Evolutionary conservation across 2,329 filamentous ascomycete genomes (phyloP).

Genomic region (Nothomitra cinnamomea): DNA sequence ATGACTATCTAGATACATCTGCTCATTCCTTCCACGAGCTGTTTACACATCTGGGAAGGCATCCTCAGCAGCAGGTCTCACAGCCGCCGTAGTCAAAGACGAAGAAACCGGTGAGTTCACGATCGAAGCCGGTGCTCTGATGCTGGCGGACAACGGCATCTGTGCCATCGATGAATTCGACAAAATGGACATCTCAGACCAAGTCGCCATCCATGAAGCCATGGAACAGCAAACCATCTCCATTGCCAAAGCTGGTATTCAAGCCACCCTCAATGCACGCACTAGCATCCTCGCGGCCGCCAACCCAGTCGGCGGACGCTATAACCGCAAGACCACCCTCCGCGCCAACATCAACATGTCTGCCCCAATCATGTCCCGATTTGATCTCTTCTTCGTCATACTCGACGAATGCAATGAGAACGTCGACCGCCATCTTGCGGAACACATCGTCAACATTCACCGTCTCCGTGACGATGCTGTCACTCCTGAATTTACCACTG

Average conservation of each 20-base stretch:
- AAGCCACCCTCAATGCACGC: slow-evolving; percentile 88
- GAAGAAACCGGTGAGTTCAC: slow-evolving; percentile 98
- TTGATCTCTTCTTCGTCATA: slow-evolving; percentile 96
- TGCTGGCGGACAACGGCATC: slow-evolving; percentile 92
- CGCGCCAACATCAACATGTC: slow-evolving; percentile 97
- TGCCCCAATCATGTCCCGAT: slow-evolving; percentile 97
- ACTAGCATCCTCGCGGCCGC: slow-evolving; percentile 92
- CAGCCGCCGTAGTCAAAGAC: slow-evolving; percentile 91
- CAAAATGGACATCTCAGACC: slow-evolving; percentile 96
- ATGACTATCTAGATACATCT: slow-evolving; percentile 48
- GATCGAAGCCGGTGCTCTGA: slow-evolving; percentile 92
- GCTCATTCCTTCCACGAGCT: slow-evolving; percentile 86
- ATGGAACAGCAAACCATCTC: slow-evolving; percentile 99
- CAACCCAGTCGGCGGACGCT: slow-evolving; percentile 89
- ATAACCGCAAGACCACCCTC: slow-evolving; percentile 89
- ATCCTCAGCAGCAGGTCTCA: slow-evolving; percentile 91
- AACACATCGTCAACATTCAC: slow-evolving; percentile 90
- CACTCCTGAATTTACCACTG: slow-evolving; percentile 83
- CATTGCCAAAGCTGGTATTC: slow-evolving; percentile 95
- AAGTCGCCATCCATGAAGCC: slow-evolving; percentile 97
- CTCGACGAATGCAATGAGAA: slow-evolving; percentile 91
- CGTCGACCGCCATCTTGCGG: slow-evolving; percentile 76
- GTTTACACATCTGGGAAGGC: slow-evolving; percentile 98
- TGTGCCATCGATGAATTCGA: slow-evolving; percentile 99
- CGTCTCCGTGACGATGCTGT: slow-evolving; percentile 84